A percentile compares a stretch with the other conserved stretches of the same genome.
Evolutionary conservation across 164 flowering plant genomes (phyloP).

Genomic region (Houttuynia cordata): DNA sequence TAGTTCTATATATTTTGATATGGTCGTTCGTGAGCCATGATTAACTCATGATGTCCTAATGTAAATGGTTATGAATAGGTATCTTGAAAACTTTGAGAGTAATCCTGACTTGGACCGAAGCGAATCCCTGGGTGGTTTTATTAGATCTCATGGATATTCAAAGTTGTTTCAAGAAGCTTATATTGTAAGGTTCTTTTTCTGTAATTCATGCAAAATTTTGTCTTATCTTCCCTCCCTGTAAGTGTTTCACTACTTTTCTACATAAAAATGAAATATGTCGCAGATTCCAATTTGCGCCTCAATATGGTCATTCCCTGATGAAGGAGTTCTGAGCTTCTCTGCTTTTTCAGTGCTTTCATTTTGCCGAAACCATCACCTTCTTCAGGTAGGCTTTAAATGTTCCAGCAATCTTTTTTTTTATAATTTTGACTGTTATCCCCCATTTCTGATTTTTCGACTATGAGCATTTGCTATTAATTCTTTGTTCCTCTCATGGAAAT

Average conservation of each 20-base stretch:
- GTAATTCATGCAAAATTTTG: neutral
- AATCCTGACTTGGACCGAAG: slow-evolving; percentile 71
- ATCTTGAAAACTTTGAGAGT: slow-evolving; percentile 62
- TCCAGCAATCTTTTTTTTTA: neutral
- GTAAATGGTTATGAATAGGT: slow-evolving; percentile 34
- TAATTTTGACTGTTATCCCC: too few species aligned
- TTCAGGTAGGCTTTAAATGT: slow-evolving; percentile 39
- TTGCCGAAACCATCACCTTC: slow-evolving; percentile 85
- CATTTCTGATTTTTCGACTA: too few species aligned
- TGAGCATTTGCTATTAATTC: neutral
- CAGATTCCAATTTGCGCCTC: slow-evolving; percentile 88
- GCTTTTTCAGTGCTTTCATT: slow-evolving; percentile 88
- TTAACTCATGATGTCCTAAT: too few species aligned
- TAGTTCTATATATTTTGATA: neutral
- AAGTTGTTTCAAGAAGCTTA: slow-evolving; percentile 78
- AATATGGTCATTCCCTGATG: slow-evolving; percentile 88
- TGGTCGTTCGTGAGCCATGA: neutral
- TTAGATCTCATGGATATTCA: slow-evolving; percentile 66
- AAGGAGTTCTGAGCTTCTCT: slow-evolving; percentile 64
- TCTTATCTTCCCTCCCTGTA: neutral
- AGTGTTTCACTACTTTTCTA: neutral
- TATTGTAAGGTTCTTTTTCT: slow-evolving; percentile 45
- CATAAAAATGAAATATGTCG: neutral
- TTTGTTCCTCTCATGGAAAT: neutral
- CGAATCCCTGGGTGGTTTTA: slow-evolving; percentile 73